These are phyloP conservation scores for Mucor lusitanicus DNA, from an alignment of 371 early-diverging fungal genomes.

Conservation along the genomic window DNA sequence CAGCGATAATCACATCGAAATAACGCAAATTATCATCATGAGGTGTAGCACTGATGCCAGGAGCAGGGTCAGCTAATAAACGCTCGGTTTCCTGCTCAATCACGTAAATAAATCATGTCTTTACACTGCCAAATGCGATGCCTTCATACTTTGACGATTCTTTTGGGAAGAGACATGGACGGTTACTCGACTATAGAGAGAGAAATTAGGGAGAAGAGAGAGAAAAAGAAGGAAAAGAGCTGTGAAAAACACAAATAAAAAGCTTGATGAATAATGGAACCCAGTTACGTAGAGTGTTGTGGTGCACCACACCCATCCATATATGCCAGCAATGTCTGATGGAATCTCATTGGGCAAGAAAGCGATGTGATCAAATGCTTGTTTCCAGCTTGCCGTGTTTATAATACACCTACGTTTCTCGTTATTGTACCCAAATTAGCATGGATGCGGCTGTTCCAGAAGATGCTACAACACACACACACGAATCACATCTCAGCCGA, in stretches of 20 bases:
- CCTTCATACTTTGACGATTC: conserved; percentile 74
- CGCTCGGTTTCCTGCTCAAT: conserved; percentile 90
- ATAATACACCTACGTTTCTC: no score
- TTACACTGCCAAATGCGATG: background rate
- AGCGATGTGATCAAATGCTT: background rate
- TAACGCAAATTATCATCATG: conserved; percentile 96
- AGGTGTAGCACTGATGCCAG: conserved; percentile 92
- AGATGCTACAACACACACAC: no score
- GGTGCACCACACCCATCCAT: no score
- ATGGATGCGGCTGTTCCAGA: no score
- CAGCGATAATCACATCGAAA: conserved; percentile 97
- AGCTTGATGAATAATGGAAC: background rate
- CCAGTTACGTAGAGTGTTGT: background rate
- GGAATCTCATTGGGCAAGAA: background rate
- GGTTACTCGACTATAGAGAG: background rate
- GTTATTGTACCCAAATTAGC: no score
- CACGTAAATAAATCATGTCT: background rate
- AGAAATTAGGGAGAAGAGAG: background rate
- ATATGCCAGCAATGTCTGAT: background rate
- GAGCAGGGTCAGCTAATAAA: conserved; percentile 90
- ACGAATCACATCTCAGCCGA: no score
- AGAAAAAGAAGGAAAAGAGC: background rate
- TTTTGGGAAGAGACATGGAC: conserved; percentile 70
- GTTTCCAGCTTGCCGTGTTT: no score
- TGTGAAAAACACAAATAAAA: background rate